Base-by-base conservation (phyloP, 176 grass and related monocot species). In the Oropetium thomaeum region DNA sequence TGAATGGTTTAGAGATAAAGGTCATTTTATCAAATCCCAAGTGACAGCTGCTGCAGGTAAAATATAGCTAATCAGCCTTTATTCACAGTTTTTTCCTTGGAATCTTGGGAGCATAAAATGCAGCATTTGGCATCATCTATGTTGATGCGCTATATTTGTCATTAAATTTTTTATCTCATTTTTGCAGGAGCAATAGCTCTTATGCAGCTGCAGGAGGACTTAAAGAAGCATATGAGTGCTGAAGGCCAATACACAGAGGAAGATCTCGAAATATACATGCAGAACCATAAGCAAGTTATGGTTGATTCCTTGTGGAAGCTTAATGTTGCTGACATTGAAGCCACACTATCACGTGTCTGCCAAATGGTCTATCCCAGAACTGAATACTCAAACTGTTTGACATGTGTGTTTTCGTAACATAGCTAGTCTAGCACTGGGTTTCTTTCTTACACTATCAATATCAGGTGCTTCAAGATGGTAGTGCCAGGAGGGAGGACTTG, bases 1-100 rank as follows among this genome's bases (percentile, higher is more conserved):
- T 60, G 91, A 95, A 92, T 95, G 96, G 91, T 99, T 95, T 78
- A 99, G 96, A 81, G 93, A 94, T 64, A 99, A 99, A 85, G 96
- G 96, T 8, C 96, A 99, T 68, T 99, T 95, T 76, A 95, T 99
- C 71, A 99, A 92, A 86, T 99, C 96, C 39, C 96, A 99, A 90
- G 91, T 95, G 79, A 99, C 91, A 71, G 91, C 96, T 51, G 96
- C 91, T 29, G 85, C 96, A 83, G 91, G 91, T 93, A 74, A 76
- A 51, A 7, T n/a, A 78, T 39, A 20, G 16, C 30, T 86, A 10
- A 30, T 69, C 44, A 52, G 12, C 74, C 41, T 54, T 78, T 74
- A 48, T 34, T 55, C 4, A 4, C 12, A 69, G 35, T 71, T 55
- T 34, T 63, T 48, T 57, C 12, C 23, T 28, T 48, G 41, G 19